phyloP scores from a whole-genome alignment of 345 rosid genomes.

The Eucalyptus erythrocorys region DNA sequence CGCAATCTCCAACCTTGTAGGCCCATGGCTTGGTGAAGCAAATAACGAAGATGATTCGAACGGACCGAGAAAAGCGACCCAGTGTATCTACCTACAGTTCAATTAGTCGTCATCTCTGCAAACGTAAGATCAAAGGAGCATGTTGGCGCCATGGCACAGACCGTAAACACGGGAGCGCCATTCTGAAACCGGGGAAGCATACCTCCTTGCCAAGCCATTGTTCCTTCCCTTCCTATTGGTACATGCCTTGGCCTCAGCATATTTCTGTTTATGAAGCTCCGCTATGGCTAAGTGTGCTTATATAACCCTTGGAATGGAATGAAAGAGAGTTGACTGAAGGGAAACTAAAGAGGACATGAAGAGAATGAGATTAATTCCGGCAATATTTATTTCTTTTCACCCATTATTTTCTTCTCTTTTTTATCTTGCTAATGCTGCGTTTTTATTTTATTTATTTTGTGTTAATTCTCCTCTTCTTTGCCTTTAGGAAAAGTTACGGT shows the following conservation, averaged over 20 bases:
- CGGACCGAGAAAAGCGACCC: background rate
- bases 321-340: background rate
- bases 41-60: background rate
- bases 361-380: background rate
- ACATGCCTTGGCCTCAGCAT: background rate
- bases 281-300: conserved; percentile 5
- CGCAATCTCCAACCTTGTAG: background rate
- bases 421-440: background rate
- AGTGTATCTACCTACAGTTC: background rate
- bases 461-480: background rate
- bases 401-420: background rate
- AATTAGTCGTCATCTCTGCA: conserved; percentile 34
- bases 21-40: background rate
- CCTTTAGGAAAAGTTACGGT: background rate
- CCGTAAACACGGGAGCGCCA: conserved; percentile 50
- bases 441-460: background rate
- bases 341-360: background rate
- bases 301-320: background rate
- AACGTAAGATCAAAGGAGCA: conserved; percentile 65
- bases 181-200: conserved; percentile 50
- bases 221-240: background rate
- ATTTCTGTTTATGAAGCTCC: background rate
- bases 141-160: conserved; percentile 26
- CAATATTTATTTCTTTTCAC: background rate
- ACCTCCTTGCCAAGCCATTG: conserved; percentile 35